Evolutionary conservation across 2,329 filamentous ascomycete genomes (phyloP).

Genomic region (Penicillium oxalicum): DNA sequence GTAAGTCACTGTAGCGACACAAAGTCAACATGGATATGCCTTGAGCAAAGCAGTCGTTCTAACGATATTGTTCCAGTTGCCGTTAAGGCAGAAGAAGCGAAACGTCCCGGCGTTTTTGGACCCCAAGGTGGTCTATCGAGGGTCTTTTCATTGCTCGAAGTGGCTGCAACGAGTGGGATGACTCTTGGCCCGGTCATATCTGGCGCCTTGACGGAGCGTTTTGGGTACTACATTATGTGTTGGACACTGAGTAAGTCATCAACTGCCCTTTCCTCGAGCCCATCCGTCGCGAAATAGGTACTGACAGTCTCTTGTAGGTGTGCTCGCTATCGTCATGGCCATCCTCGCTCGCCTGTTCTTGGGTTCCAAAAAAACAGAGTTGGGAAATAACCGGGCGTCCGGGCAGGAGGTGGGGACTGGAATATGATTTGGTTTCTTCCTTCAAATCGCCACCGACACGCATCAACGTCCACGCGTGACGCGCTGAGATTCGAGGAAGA

Average conservation of each 20-base stretch:
- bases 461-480: no score
- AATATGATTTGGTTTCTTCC: no score
- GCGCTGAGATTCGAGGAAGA: no score
- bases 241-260: conserved; percentile 3
- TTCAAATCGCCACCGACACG: no score
- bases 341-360: neutral
- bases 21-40: neutral
- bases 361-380: neutral
- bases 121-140: conserved; percentile 21
- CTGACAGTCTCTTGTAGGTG: neutral
- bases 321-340: neutral
- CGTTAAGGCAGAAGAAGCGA: conserved; percentile 13
- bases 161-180: conserved; percentile 6
- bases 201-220: conserved; percentile 1
- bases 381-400: no score
- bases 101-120: conserved; percentile 22
- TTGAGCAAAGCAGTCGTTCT: neutral
- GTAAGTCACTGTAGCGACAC: conserved; percentile 13
- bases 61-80: conserved; percentile 6
- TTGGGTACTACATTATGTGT: neutral
- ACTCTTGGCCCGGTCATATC: conserved; percentile 1
- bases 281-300: neutral
- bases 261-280: neutral
- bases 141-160: conserved; percentile 17
- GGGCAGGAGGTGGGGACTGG: no score